Evolutionary conservation across 148 eudicot genomes (phyloP).

Genomic region (Rhododendron williamsianum): DNA sequence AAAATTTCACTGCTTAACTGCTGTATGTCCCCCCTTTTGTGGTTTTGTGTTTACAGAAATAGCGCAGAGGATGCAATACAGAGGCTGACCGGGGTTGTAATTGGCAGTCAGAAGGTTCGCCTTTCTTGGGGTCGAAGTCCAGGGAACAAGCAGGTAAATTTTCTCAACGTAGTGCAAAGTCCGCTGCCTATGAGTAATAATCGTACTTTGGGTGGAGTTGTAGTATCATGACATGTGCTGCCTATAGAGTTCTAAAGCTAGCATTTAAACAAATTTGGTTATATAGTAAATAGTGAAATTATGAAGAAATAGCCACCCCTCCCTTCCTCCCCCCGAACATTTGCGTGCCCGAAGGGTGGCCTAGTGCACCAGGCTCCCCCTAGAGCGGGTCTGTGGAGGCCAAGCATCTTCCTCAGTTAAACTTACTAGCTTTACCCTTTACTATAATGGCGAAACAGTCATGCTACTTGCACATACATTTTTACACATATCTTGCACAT

Average conservation of each 20-base stretch:
- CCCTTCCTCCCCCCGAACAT: background rate
- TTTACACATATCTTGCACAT: no score
- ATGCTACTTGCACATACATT: no score
- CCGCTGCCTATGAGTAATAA: background rate
- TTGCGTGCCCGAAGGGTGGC: background rate
- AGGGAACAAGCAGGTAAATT: slow-evolving; percentile 39
- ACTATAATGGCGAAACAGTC: background rate
- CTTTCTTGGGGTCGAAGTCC: slow-evolving; percentile 52
- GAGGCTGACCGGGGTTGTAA: slow-evolving; percentile 30
- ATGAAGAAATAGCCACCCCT: background rate
- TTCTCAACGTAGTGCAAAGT: background rate
- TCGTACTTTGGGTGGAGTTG: background rate
- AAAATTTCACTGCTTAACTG: background rate
- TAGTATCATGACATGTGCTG: background rate
- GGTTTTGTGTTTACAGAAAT: slow-evolving; percentile 21
- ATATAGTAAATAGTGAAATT: background rate
- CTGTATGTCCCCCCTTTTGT: background rate
- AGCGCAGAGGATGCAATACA: slow-evolving; percentile 46
- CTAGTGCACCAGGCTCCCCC: background rate
- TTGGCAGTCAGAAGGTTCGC: slow-evolving; percentile 48
- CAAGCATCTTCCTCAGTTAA: background rate
- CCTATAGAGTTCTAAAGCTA: background rate
- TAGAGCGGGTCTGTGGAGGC: background rate
- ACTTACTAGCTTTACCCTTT: background rate
- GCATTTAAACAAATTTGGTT: background rate